A percentile compares a stretch with the other conserved stretches of the same genome.
Evolutionary conservation across 2,329 filamentous ascomycete species (phyloP).

Genomic region (Ceratocystiopsis minuta): DNA sequence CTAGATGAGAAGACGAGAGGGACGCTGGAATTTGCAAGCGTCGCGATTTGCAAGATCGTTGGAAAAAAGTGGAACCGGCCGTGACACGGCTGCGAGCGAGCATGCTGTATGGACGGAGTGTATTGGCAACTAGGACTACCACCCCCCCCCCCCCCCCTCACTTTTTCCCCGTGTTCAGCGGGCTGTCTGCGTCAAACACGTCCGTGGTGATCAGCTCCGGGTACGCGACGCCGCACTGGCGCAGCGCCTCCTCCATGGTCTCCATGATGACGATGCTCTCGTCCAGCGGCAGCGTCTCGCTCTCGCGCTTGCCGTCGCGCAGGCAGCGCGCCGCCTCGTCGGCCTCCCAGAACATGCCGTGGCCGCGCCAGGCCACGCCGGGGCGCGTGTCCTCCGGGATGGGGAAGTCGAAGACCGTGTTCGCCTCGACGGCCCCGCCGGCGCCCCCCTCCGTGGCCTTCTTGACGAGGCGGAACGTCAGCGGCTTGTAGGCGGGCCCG

Average conservation of each 20-base stretch:
- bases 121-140: no score
- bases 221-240: constrained; percentile 34
- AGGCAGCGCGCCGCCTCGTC: constrained; percentile 28
- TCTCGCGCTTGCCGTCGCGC: constrained; percentile 61
- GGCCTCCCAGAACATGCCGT: constrained; percentile 57
- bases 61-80: no score
- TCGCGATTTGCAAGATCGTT: no score
- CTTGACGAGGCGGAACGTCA: constrained; percentile 43
- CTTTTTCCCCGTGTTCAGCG: constrained; percentile 36
- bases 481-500: constrained; percentile 52
- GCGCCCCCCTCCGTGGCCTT: constrained; percentile 9
- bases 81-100: no score
- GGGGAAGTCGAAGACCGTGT: constrained; percentile 25
- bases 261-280: constrained; percentile 82
- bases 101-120: no score
- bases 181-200: constrained; percentile 39
- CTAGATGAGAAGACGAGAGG: no score
- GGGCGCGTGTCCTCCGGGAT: constrained; percentile 19
- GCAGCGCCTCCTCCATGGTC: constrained; percentile 37
- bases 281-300: constrained; percentile 47
- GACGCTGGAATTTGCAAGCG: no score
- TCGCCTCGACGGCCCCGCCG: no score
- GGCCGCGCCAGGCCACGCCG: constrained; percentile 37
- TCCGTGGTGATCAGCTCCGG: constrained; percentile 14
- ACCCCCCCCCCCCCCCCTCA: no score